These are phyloP conservation scores for Skeletonema tropicum DNA, from an alignment of 108 stramenopile genomes.

Conservation along the genomic window DNA sequence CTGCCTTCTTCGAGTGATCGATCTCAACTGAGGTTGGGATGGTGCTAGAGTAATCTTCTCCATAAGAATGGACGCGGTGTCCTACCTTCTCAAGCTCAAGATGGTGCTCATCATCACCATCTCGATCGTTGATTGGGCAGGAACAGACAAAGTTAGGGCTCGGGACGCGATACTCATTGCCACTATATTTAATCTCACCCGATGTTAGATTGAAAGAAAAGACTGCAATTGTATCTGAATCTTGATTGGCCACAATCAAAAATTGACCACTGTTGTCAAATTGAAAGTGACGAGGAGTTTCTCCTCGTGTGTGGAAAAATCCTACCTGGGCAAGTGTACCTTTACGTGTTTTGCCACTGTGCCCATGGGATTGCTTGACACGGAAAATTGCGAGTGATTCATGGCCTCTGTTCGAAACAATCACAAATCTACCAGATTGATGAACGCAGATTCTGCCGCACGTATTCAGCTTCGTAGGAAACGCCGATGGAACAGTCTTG, in stretches of 20 bases:
- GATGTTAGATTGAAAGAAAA: conserved; percentile 87
- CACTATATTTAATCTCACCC: conserved; percentile 90
- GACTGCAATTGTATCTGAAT: conserved; percentile 86
- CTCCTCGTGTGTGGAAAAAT: conserved; percentile 93
- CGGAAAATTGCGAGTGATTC: conserved; percentile 89
- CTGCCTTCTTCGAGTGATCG: conserved; percentile 23
- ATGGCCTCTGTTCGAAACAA: conserved; percentile 96
- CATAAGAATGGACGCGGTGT: neutral
- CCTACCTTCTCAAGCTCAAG: conserved; percentile 13
- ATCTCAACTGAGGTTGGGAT: conserved; percentile 30
- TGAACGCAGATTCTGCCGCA: conserved; percentile 93
- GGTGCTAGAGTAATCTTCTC: conserved; percentile 4
- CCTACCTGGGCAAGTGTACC: conserved; percentile 82
- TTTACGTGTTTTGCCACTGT: conserved; percentile 50
- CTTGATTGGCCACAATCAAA: conserved; percentile 94
- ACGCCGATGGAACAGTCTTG: conserved; percentile 89
- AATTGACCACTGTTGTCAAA: conserved; percentile 91
- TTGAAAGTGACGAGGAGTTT: conserved; percentile 94
- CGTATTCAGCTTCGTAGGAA: conserved; percentile 90
- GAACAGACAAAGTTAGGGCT: conserved; percentile 94
- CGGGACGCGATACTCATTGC: conserved; percentile 89
- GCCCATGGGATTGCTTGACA: conserved; percentile 53
- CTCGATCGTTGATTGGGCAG: conserved; percentile 63
- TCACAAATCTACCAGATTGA: conserved; percentile 85
- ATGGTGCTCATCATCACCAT: conserved; percentile 25